phyloP scores from a whole-genome alignment of 1,284 basidiomycete species.

The Irpex sp. region DNA sequence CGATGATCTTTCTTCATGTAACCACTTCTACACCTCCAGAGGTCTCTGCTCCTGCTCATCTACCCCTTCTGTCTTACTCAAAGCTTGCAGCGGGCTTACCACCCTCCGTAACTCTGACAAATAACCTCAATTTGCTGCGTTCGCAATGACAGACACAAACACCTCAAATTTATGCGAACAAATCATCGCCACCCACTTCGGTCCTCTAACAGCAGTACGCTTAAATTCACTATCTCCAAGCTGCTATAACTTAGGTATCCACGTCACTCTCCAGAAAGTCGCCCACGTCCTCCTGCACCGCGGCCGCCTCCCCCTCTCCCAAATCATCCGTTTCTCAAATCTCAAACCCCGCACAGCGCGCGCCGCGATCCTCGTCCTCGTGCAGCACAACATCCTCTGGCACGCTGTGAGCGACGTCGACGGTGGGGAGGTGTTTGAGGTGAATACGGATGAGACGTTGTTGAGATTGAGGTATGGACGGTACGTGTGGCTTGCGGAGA shows the following conservation, averaged over 20 bases:
- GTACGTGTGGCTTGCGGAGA: conserved; percentile 70
- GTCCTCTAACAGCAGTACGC: conserved; percentile 10
- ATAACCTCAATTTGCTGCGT: not conserved
- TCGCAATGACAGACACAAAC: conserved; percentile 10
- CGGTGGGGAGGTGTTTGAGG: conserved; percentile 64
- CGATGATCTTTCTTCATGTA: not conserved
- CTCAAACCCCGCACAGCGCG: conserved; percentile 65
- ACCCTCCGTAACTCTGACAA: not conserved
- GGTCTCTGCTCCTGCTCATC: not conserved
- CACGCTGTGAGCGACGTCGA: conserved; percentile 73
- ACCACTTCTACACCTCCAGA: not conserved
- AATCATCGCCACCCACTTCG: conserved; percentile 8
- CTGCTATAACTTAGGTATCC: not conserved
- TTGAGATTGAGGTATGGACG: conserved; percentile 73
- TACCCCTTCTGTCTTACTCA: not conserved
- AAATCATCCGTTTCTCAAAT: conserved; percentile 65
- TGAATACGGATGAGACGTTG: conserved; percentile 78
- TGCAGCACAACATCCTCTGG: conserved; percentile 92
- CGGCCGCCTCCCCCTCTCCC: conserved; percentile 73
- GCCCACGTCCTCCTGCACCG: conserved; percentile 79
- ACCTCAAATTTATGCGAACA: conserved; percentile 12
- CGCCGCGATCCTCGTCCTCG: conserved; percentile 74
- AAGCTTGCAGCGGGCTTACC: not conserved
- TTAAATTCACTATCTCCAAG: not conserved
- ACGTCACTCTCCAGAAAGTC: conserved; percentile 77